These are phyloP conservation scores for Ramaria sp. DNA, from an alignment of 768 basidiomycete genomes.

Conservation along the genomic window DNA sequence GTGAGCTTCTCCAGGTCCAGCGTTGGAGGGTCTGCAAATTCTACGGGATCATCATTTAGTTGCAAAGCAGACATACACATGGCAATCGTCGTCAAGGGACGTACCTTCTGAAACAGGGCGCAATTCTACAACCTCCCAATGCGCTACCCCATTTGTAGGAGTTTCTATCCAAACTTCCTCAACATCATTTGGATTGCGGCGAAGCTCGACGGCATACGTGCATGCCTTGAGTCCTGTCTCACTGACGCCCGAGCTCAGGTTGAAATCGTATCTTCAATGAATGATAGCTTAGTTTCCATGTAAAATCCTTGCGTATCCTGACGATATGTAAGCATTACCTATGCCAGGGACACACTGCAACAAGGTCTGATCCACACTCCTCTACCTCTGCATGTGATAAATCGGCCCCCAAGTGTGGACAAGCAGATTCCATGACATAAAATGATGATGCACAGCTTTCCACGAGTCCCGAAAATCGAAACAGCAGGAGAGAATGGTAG, in stretches of 20 bases:
- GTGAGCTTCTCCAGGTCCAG: slow-evolving; percentile 6
- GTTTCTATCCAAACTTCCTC: slow-evolving; percentile 50
- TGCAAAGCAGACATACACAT: slow-evolving; percentile 4
- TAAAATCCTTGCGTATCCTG: neutral
- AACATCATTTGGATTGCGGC: slow-evolving; percentile 23
- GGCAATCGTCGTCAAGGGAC: neutral
- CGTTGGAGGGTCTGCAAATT: slow-evolving; percentile 58
- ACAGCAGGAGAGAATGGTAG: slow-evolving; percentile 55
- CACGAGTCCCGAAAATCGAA: slow-evolving; percentile 36
- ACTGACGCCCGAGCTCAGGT: slow-evolving; percentile 57
- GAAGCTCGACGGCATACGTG: slow-evolving; percentile 49
- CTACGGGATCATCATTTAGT: slow-evolving; percentile 21
- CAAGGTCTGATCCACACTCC: slow-evolving; percentile 40
- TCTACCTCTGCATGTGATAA: slow-evolving; percentile 76
- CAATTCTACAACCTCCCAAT: slow-evolving; percentile 57
- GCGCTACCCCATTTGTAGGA: slow-evolving; percentile 37
- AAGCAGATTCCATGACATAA: slow-evolving; percentile 72
- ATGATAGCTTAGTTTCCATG: neutral
- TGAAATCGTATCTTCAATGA: slow-evolving; percentile 57
- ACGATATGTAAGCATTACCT: slow-evolving; percentile 24
- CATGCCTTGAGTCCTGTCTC: slow-evolving; percentile 61
- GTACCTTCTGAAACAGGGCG: slow-evolving; percentile 65
- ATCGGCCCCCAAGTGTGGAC: slow-evolving; percentile 74
- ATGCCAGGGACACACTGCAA: slow-evolving; percentile 72
- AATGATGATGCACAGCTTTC: slow-evolving; percentile 21